Evolutionary conservation across 2,329 filamentous ascomycete genomes (phyloP).

Genomic region (Fusarium equiseti): DNA sequence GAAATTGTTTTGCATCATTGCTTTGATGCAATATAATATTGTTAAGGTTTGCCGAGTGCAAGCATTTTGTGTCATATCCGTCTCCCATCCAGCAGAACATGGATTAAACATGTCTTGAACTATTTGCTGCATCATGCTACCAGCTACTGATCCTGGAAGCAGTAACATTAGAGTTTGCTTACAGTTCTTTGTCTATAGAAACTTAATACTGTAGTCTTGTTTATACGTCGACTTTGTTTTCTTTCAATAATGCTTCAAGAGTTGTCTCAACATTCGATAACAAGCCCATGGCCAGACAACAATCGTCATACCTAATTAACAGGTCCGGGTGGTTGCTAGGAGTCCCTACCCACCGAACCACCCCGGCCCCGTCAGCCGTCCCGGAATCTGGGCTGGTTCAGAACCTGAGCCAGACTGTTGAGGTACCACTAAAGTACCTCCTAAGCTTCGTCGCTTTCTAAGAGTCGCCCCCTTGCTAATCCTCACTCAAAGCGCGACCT

Average conservation of each 20-base stretch:
- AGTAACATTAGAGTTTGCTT: neutral
- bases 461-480: slow-evolving; percentile 17
- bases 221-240: neutral
- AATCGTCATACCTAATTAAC: slow-evolving; percentile 15
- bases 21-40: slow-evolving; percentile 1
- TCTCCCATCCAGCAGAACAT: neutral
- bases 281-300: neutral
- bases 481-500: neutral
- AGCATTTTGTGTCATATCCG: slow-evolving; percentile 7
- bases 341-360: slow-evolving; percentile 19
- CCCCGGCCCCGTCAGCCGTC: slow-evolving; percentile 29
- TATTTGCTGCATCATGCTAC: neutral
- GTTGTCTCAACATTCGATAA: neutral
- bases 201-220: neutral
- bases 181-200: neutral
- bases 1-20: slow-evolving; percentile 3
- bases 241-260: neutral
- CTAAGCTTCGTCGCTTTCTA: slow-evolving; percentile 3
- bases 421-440: slow-evolving; percentile 33
- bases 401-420: neutral
- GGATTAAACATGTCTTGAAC: neutral
- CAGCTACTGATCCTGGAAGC: neutral
- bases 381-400: slow-evolving; percentile 22
- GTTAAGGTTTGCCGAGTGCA: slow-evolving; percentile 10
- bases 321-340: neutral